Percentiles rank a stretch among this genome's conserved stretches.
phyloP scores from a whole-genome alignment of 208 protist species.

The Leishmania braziliensis region DNA sequence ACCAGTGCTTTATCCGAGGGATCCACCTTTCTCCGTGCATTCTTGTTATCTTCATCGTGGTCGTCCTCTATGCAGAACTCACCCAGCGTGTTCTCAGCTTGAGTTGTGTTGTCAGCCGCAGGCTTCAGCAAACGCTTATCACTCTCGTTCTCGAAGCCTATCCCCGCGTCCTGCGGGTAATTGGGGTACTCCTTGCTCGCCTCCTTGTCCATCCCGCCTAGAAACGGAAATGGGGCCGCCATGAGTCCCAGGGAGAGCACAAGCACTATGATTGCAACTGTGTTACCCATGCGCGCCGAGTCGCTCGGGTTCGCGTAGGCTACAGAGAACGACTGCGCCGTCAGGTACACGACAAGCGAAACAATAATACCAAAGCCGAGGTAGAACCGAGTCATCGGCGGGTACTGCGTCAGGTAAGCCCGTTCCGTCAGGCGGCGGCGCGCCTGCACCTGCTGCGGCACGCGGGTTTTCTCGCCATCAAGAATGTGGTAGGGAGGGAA shows the following conservation, averaged over 20 bases:
- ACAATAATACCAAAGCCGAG: slow-evolving; percentile 47
- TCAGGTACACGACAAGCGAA: slow-evolving; percentile 46
- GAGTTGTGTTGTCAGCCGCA: slow-evolving; percentile 9
- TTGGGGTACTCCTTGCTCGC: slow-evolving; percentile 35
- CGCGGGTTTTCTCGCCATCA: slow-evolving; percentile 30
- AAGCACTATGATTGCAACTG: slow-evolving; percentile 44
- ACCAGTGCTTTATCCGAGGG: background rate
- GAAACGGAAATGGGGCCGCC: slow-evolving; percentile 40
- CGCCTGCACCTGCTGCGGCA: slow-evolving; percentile 29
- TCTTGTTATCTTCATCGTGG: background rate
- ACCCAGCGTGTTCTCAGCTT: slow-evolving; percentile 16
- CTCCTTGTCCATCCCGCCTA: slow-evolving; percentile 53
- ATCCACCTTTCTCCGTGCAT: background rate
- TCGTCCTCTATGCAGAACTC: slow-evolving; percentile 19
- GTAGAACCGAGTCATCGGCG: slow-evolving; percentile 49
- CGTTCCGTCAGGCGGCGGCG: slow-evolving; percentile 56
- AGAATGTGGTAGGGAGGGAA: slow-evolving; percentile 59
- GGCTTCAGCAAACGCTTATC: slow-evolving; percentile 19
- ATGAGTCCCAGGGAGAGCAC: slow-evolving; percentile 30
- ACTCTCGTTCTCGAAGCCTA: background rate
- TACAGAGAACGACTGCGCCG: slow-evolving; percentile 48
- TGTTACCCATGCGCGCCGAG: slow-evolving; percentile 31
- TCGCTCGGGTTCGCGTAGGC: slow-evolving; percentile 43
- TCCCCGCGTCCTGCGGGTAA: background rate
- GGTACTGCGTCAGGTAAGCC: slow-evolving; percentile 60